A percentile compares a stretch with the other conserved stretches of the same genome.
Evolutionary conservation across 2,329 filamentous ascomycete species (phyloP).

Genomic region (Fusarium pseudograminearum): DNA sequence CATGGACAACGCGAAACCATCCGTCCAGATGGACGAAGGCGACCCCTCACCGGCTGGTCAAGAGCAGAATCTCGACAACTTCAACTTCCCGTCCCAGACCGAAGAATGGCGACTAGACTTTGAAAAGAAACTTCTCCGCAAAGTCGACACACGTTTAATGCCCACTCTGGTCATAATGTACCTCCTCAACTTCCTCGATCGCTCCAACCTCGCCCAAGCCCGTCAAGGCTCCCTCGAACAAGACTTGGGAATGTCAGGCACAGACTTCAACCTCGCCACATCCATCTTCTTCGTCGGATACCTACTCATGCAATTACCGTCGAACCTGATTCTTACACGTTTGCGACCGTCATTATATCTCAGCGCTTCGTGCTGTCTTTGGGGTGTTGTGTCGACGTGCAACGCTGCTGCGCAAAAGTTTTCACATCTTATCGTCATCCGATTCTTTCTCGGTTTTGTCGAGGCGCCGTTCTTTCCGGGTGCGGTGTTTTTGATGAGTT

Average conservation of each 20-base stretch:
- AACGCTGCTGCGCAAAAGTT: constrained; percentile 61
- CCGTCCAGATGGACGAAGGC: constrained; percentile 35
- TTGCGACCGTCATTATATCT: constrained; percentile 67
- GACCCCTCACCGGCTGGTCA: neutral
- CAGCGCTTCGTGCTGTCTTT: constrained; percentile 59
- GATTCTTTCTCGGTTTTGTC: constrained; percentile 58
- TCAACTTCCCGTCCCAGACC: constrained; percentile 30
- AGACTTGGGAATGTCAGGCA: constrained; percentile 66
- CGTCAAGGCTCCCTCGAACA: constrained; percentile 65
- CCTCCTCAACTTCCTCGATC: constrained; percentile 67
- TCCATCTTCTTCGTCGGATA: constrained; percentile 73
- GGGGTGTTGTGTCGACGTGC: constrained; percentile 57
- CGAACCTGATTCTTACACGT: constrained; percentile 68
- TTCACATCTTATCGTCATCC: constrained; percentile 56
- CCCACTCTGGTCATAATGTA: constrained; percentile 68
- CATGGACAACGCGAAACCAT: constrained; percentile 28
- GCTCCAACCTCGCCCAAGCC: constrained; percentile 66
- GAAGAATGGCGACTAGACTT: constrained; percentile 36
- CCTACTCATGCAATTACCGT: constrained; percentile 71
- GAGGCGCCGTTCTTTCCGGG: constrained; percentile 66
- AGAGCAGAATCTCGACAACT: constrained; percentile 19
- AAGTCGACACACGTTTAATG: constrained; percentile 64
- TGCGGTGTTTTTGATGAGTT: constrained; percentile 60
- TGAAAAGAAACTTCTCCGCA: constrained; percentile 57
- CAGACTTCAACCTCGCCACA: constrained; percentile 69